Percentiles rank a stretch among this genome's conserved stretches.
Evolutionary conservation across 2,329 filamentous ascomycete species (phyloP).

Genomic region (Helminthosporium solani): DNA sequence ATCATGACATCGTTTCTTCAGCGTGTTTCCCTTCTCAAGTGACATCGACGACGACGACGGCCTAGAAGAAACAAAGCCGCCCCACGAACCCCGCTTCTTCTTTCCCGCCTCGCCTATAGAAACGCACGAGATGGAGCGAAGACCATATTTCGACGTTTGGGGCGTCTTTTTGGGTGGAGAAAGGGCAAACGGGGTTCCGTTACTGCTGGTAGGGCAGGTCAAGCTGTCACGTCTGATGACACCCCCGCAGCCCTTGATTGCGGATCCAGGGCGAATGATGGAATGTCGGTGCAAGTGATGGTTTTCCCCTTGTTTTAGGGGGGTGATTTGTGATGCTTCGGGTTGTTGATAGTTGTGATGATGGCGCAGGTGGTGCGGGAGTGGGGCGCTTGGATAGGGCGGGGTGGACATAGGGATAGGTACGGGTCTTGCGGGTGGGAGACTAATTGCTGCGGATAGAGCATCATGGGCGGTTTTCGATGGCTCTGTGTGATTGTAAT

Average conservation of each 20-base stretch:
- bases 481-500: slow-evolving; percentile 5
- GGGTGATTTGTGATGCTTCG: slow-evolving; percentile 19
- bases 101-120: background rate
- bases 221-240: slow-evolving; percentile 24
- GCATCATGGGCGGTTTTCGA: slow-evolving; percentile 1
- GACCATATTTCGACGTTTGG: background rate
- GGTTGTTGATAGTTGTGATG: slow-evolving; percentile 21
- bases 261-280: slow-evolving; percentile 9
- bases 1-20: background rate
- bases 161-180: background rate
- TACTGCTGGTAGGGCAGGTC: slow-evolving; percentile 17
- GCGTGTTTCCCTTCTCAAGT: background rate
- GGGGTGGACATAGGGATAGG: slow-evolving; percentile 26
- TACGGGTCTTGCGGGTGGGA: slow-evolving; percentile 17
- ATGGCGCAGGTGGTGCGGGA: slow-evolving; percentile 25
- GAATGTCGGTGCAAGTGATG: slow-evolving; percentile 2
- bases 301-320: background rate
- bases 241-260: slow-evolving; percentile 32
- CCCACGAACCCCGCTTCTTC: background rate
- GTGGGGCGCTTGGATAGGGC: slow-evolving; percentile 15
- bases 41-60: background rate
- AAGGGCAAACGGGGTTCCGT: slow-evolving; percentile 9
- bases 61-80: background rate
- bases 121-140: slow-evolving; percentile 1
- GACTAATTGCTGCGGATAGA: slow-evolving; percentile 11